Base-by-base conservation (phyloP, 1,284 basidiomycete genomes). In the Mycena citricolor region DNA sequence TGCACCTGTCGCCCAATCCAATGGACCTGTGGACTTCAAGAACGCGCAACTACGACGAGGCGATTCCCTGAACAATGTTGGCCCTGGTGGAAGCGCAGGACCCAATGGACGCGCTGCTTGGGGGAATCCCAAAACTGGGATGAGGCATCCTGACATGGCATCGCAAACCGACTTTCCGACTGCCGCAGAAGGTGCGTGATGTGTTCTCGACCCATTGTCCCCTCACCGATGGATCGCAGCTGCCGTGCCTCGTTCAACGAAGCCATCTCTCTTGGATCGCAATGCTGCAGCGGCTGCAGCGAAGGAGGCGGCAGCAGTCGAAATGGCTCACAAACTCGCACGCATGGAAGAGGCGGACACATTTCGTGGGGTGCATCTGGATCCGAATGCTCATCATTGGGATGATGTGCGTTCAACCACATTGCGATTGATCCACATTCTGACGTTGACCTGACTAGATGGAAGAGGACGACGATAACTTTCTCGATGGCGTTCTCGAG, bases 351-450 rank as follows among this genome's bases (percentile, higher is more conserved):
- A 90, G 56, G 86, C 85, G n/a, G 93, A 95, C 64, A 87, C 90
- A 2, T 97, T 97, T 64, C 79, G 91, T 32, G 91, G 91, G 0
- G 83, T 91, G 2, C 93, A 95, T 66, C 69, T 97, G 34, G 84
- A 94, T 67, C 90, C 92, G 33, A 93, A 94, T 59, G 83, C 88
- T 4, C 90, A 93, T 61, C 91, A 95, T 61, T 97, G 94, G 94
- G 94, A 97, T 57, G 91, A 94, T 76, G 92, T 95, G 48, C 57
- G 87, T 74, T 20, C 23, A 35, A 34, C 33, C 39, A 44, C 26
- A 24, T 16, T 39, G 32, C 17, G 10, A 17, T n/a, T 10, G 11
- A 5, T 20, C 20, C 4, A 5, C 5, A 12, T 26, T 40, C n/a
- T 14, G 4, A 21, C 6, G 38, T 26, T 47, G 7, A 30, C 25